A percentile compares a stretch with the other conserved stretches of the same genome.
Evolutionary conservation across 352 stramenopile genomes (phyloP).

Genomic region (Albugo laibachii): DNA sequence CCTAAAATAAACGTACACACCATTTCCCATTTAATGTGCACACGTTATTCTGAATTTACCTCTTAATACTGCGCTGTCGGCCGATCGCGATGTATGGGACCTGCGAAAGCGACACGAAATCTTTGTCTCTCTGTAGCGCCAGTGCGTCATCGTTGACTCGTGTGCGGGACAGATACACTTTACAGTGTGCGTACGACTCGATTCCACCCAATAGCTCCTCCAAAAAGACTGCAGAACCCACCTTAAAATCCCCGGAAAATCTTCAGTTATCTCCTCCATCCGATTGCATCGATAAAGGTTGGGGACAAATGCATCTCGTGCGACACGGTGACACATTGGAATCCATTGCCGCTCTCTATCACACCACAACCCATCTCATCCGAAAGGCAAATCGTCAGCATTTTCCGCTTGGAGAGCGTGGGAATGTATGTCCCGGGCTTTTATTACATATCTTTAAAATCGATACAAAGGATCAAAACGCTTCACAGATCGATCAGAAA

Average conservation of each 20-base stretch:
- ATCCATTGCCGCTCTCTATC: conserved; percentile 53
- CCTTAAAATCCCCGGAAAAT: neutral
- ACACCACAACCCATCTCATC: conserved; percentile 59
- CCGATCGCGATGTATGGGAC: too few species aligned
- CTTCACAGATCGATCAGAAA: too few species aligned
- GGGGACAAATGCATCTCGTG: conserved; percentile 71
- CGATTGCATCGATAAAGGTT: conserved; percentile 64
- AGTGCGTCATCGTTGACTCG: too few species aligned
- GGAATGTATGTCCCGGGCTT: conserved; percentile 36
- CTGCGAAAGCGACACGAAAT: too few species aligned
- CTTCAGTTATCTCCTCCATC: conserved; percentile 42
- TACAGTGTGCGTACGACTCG: too few species aligned
- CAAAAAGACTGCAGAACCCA: too few species aligned
- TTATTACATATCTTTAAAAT: conserved; percentile 60
- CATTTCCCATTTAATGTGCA: too few species aligned
- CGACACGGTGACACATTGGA: conserved; percentile 40
- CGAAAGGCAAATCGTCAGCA: conserved; percentile 62
- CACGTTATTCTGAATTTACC: too few species aligned
- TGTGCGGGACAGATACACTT: too few species aligned
- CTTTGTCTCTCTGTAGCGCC: too few species aligned
- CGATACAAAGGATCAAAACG: conserved; percentile 10
- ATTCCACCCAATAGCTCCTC: too few species aligned
- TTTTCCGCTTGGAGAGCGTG: conserved; percentile 58
- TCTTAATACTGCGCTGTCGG: too few species aligned
- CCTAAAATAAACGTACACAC: conserved; percentile 11